Evolutionary conservation across 257 asterid genomes (phyloP), one percentile per base, ranked within the genome.

Genomic region (Solanum lignicaule): DNA sequence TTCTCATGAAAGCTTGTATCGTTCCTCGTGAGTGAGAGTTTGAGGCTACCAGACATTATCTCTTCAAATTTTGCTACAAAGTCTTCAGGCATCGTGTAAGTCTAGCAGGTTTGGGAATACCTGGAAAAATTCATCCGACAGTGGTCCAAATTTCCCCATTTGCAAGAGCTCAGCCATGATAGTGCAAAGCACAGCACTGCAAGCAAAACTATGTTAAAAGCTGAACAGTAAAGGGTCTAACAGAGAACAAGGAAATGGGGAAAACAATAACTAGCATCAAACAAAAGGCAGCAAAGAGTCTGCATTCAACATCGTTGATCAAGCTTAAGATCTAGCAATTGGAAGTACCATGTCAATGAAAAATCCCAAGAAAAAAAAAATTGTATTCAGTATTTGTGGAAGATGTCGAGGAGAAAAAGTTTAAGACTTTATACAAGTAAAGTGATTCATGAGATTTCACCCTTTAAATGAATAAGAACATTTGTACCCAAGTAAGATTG

Each of bases 141-240:
- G 90, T 96, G 98, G 89, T 96, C 98, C 99, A 16, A 94, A 92
- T 88, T 96, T 97, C 9, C 98, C 97, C 99, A 94, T 97, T 12
- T 12, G 99, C 98, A 23, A 97, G 98, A 84, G 98, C 99, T 97
- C 99, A 0, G 98, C 97, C 58, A 98, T 95, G 74, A 98, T 98
- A 2, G 98, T 94, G 89, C 99, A 97, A 60, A 96, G 98, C 72
- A 93, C 99, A 65, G 94, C 98, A 74, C 99, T 97, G 27, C 90
- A 90, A 36, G 84, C 31, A 65, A 20, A 91, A 27, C 85, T 25
- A 29, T 21, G 33, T n/a, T 88, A 66, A 60, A 25, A 11, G 75
- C 83, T 87, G 83, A 58, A 46, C 35, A 7, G 8, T 25, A 78
- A 41, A 41, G 36, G 15, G 8, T 25, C 36, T 62, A 41, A 78